Evolutionary conservation across 1,139 yeast genomes (phyloP).

Genomic region (Kodamaea anthophila): DNA sequence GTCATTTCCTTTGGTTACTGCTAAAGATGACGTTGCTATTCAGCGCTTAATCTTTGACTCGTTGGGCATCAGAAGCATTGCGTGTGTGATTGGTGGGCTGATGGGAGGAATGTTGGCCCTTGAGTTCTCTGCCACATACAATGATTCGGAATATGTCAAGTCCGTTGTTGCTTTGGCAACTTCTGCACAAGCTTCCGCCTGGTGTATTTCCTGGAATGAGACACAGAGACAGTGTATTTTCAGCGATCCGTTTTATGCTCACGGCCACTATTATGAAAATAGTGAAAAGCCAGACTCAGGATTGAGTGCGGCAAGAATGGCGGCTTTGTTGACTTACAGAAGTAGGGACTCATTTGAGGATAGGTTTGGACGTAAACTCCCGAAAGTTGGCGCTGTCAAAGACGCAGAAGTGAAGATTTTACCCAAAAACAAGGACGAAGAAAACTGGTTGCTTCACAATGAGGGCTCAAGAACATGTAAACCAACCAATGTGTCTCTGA

Average conservation of each 20-base stretch:
- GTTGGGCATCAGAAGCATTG: conserved; percentile 67
- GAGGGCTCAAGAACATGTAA: conserved; percentile 28
- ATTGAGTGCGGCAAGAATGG: conserved; percentile 94
- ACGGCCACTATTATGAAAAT: conserved; percentile 74
- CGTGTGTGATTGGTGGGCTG: conserved; percentile 90
- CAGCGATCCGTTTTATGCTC: conserved; percentile 87
- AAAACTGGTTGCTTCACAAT: conserved; percentile 40
- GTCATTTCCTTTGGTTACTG: conserved; percentile 86
- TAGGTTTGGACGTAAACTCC: conserved; percentile 78
- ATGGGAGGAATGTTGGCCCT: conserved; percentile 99
- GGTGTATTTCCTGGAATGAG: conserved; percentile 99
- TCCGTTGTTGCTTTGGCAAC: conserved; percentile 84
- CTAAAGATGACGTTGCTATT: conserved; percentile 83
- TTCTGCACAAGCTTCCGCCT: conserved; percentile 89
- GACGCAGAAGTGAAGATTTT: conserved; percentile 17
- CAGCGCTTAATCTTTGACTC: conserved; percentile 72
- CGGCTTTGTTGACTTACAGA: conserved; percentile 87
- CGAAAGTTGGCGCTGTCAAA: conserved; percentile 26
- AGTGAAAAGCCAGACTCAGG: conserved; percentile 76
- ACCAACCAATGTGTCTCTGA: conserved; percentile 5
- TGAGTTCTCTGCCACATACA: conserved; percentile 70
- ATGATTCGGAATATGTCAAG: conserved; percentile 64
- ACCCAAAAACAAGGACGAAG: conserved; percentile 41
- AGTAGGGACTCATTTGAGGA: conserved; percentile 88
- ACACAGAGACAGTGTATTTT: conserved; percentile 95